Evolutionary conservation across 2,329 filamentous ascomycete species (phyloP).

Genomic region (Ophiostoma australiae): DNA sequence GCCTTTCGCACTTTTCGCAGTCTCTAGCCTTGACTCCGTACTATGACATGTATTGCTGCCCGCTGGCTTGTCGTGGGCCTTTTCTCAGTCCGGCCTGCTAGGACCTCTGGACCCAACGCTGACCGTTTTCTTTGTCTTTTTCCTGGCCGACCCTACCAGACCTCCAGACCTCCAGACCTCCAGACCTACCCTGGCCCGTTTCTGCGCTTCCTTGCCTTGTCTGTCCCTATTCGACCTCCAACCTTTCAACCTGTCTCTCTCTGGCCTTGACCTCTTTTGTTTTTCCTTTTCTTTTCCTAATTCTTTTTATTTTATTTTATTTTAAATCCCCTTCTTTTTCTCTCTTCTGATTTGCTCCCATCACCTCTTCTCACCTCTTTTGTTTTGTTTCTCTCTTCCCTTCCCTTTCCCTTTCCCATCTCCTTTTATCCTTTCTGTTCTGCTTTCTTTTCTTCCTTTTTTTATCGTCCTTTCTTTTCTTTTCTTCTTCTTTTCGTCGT

Average conservation of each 20-base stretch:
- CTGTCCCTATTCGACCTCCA: not conserved
- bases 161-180: too few species aligned
- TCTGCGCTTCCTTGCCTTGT: not conserved
- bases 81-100: not conserved
- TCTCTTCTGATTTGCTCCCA: constrained; percentile 3
- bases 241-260: not conserved
- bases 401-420: constrained; percentile 11
- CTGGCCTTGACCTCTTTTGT: not conserved
- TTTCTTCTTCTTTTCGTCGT: constrained; percentile 10
- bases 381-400: constrained; percentile 1
- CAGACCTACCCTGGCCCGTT: not conserved
- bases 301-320: not conserved
- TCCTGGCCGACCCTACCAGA: not conserved
- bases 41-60: too few species aligned
- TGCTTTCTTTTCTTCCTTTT: not conserved
- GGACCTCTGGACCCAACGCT: not conserved
- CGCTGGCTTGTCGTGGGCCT: not conserved
- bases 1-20: not conserved
- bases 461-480: not conserved
- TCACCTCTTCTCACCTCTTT: not conserved
- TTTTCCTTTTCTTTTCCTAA: constrained; percentile 10
- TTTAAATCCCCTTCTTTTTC: not conserved
- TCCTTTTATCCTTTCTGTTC: not conserved
- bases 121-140: not conserved
- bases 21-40: too few species aligned